phyloP scores from a whole-genome alignment of 2,329 filamentous ascomycete genomes.

The Alternaria hordeiaustralica region DNA sequence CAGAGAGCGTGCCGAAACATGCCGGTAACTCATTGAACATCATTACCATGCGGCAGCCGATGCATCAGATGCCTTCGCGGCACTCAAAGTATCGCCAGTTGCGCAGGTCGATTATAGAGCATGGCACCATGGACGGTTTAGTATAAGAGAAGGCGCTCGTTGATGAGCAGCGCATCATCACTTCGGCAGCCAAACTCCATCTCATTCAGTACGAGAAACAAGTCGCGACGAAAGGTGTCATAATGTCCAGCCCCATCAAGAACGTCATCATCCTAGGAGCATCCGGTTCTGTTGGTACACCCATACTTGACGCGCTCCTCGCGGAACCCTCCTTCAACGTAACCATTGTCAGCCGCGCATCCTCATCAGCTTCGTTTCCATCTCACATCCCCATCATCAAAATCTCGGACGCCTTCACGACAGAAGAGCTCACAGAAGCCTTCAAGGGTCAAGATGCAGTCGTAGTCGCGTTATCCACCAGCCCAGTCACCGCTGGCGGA shows the following conservation, averaged over 20 bases:
- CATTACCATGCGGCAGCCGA: background rate
- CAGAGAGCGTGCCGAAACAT: background rate
- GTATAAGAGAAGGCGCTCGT: background rate
- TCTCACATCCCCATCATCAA: slow-evolving; percentile 35
- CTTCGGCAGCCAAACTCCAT: no score
- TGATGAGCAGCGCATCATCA: background rate
- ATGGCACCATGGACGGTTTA: background rate
- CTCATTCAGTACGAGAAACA: background rate
- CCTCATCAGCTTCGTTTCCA: slow-evolving; percentile 29
- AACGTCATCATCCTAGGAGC: slow-evolving; percentile 38
- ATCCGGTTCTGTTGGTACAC: slow-evolving; percentile 30
- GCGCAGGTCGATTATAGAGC: background rate
- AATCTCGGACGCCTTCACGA: slow-evolving; percentile 33
- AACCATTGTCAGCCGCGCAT: slow-evolving; percentile 42
- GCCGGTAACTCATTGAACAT: background rate
- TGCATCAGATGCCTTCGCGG: background rate
- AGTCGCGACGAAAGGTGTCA: background rate
- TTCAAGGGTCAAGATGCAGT: slow-evolving; percentile 49
- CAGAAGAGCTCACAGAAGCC: slow-evolving; percentile 36
- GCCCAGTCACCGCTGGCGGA: slow-evolving; percentile 28
- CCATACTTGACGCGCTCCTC: slow-evolving; percentile 41
- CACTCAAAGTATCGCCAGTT: background rate
- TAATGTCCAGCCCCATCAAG: slow-evolving; percentile 18
- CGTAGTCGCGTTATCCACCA: slow-evolving; percentile 40
- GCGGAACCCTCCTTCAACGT: slow-evolving; percentile 42